Evolutionary conservation across 2,329 filamentous ascomycete species (phyloP), one percentile per base, ranked within the genome.

Genomic region (Penicillium verrucosum): DNA sequence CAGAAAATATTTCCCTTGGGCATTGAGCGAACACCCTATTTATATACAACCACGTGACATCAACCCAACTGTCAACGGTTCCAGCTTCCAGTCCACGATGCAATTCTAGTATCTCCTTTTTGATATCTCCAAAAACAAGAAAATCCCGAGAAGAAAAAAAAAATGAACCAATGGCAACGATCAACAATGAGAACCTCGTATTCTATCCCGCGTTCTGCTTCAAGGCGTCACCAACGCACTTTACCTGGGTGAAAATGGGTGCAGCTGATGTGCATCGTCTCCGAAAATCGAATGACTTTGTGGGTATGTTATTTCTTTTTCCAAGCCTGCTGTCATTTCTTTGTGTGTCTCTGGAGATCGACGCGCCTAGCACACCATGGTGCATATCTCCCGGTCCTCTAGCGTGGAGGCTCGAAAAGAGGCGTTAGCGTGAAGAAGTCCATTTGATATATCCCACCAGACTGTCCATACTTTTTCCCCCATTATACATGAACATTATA

Each of bases 131-230:
- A 14, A 16, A 16, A 45, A 44, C 14, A 46, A 38, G 8, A 51
- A 10, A 6, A 34, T 23, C 16, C 45, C n/a, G 32, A 47, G 55
- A 52, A 56, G 44, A 52, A 69, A 21, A 21, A 21, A 21, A 21
- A 68, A 51, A 69, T 69, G 67, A 62, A 12, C 64, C 54, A 43
- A 69, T 69, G 64, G 65, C 62, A 59, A 63, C 65, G 57, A 45
- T n/a, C 46, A 47, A 61, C 29, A 51, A 66, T 62, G 62, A 56
- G 56, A 60, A 59, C 25, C 68, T 73, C 52, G 63, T 64, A 25
- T 80, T 83, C 60, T 85, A 86, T 60, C 82, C 84, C 16, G 80
- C 80, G 37, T 85, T 81, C 69, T 86, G 82, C 75, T 86, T 84
- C 70, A 72, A 74, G 45, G 78, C 77, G 36, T 86, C 85, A 6